Base-by-base conservation (phyloP, 345 rosid genomes). In the Camelina hispida region DNA sequence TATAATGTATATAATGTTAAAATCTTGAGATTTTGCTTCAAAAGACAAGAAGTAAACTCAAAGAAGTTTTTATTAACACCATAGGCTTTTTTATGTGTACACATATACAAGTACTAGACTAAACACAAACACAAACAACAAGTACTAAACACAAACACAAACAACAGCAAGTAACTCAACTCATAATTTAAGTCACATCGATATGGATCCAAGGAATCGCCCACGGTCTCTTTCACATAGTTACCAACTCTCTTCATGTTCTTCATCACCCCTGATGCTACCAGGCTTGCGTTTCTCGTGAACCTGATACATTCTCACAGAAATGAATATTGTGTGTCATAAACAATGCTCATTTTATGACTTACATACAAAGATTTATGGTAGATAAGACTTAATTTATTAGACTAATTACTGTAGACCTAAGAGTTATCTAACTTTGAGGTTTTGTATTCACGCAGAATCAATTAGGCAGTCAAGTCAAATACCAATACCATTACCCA, bases 261-360 rank as follows among this genome's bases (percentile, higher is more conserved):
- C 78, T 71, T 83, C 40, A 86, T 78, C 74, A 88, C 89, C 44
- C 93, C 90, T 15, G 85, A 75, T 4, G 91, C 90, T 35, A 88
- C 93, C 72, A 88, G 71, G 69, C 64, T 80, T 13, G 91, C 91
- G 10, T 86, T 88, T 71, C 90, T 80, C 14, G 84, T 81, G 65
- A 85, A 88, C 85, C 91, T 88, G 79, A 73, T 69, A 34, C 54
- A 76, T 68, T 50, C 37, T 61, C 30, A 48, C 25, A 11, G 1
- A 44, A 20, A 64, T 1, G 3, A 54, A 37, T 35, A 51, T 11
- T 10, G 17, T 54, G 35, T 58, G 69, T 34, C 35, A 60, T 58
- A 52, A 51, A n/a, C 79, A 60, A 23, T 60, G 13, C 44, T 16
- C 52, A 59, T 28, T 51, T 50, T 6, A 62, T 69, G 58, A 54